These are phyloP conservation scores for Yarrowia sp. DNA, from an alignment of 805 yeast genomes.

Conservation along the genomic window DNA sequence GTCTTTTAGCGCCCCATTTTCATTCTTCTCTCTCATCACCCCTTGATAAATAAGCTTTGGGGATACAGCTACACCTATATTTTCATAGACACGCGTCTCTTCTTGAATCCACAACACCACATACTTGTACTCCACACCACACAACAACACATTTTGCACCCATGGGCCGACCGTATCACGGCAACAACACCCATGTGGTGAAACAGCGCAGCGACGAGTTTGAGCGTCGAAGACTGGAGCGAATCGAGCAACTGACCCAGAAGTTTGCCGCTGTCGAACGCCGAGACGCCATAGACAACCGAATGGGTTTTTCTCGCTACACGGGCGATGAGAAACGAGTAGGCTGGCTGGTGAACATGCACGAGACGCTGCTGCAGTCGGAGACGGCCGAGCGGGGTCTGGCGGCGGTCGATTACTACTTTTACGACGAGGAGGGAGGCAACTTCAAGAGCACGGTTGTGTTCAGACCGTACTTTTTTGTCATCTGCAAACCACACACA, in stretches of 20 bases:
- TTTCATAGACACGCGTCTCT: conserved; percentile 13
- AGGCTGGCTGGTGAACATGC: conserved; percentile 97
- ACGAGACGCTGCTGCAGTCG: conserved; percentile 59
- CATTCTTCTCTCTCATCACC: not conserved
- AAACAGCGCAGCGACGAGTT: conserved; percentile 29
- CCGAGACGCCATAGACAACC: conserved; percentile 69
- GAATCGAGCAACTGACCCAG: conserved; percentile 30
- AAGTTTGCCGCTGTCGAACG: conserved; percentile 36
- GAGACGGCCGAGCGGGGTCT: conserved; percentile 68
- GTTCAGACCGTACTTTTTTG: conserved; percentile 85
- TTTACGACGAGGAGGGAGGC: conserved; percentile 96
- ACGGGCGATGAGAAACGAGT: conserved; percentile 68
- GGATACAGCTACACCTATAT: not conserved
- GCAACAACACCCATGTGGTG: conserved; percentile 38
- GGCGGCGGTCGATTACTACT: conserved; percentile 93
- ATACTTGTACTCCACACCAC: conserved; percentile 2
- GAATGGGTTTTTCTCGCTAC: conserved; percentile 87
- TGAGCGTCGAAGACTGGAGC: conserved; percentile 42
- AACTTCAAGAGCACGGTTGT: conserved; percentile 84
- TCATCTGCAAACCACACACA: conserved; percentile 65
- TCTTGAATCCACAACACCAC: not conserved
- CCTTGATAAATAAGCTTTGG: conserved; percentile 1
- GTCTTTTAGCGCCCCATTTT: no score
- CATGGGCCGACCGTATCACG: conserved; percentile 35
- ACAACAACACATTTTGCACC: not conserved